Percentiles rank a stretch among this genome's conserved stretches.
Evolutionary conservation across 441 rosid species (phyloP).

Genomic region (Bruguiera hainesii): DNA sequence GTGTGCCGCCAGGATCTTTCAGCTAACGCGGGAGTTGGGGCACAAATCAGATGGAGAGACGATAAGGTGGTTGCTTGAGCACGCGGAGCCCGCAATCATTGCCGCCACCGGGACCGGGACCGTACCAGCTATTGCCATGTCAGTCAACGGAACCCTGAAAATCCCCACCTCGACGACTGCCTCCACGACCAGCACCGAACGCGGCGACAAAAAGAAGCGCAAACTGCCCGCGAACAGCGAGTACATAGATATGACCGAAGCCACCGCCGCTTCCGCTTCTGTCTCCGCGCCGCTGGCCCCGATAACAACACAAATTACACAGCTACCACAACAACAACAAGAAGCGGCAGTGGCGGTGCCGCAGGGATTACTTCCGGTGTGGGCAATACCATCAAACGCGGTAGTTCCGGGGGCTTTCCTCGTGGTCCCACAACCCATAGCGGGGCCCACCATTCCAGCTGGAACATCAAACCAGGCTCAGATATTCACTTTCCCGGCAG

Average conservation of each 20-base stretch:
- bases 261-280: conserved; percentile 18
- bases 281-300: conserved; percentile 56
- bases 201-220: conserved; percentile 36
- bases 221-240: conserved; percentile 55
- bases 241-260: conserved; percentile 44
- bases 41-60: conserved; percentile 76
- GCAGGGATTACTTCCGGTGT: conserved; percentile 52
- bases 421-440: conserved; percentile 28
- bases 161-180: conserved; percentile 45
- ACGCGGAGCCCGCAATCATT: conserved; percentile 59
- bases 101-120: conserved; percentile 78
- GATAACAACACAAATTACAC: conserved; percentile 21
- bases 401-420: conserved; percentile 54
- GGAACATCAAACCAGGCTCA: conserved; percentile 39
- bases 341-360: conserved; percentile 19
- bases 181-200: conserved; percentile 14
- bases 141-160: conserved; percentile 65
- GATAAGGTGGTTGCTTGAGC: conserved; percentile 61
- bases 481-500: conserved; percentile 41
- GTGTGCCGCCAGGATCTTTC: conserved; percentile 71
- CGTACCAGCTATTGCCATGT: conserved; percentile 74
- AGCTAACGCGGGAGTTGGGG: conserved; percentile 65
- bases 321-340: conserved; percentile 13
- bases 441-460: conserved; percentile 12
- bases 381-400: conserved; percentile 54